These are phyloP conservation scores for Penicillium parvum DNA, from an alignment of 495 filamentous ascomycete genomes.

Conservation along the genomic window DNA sequence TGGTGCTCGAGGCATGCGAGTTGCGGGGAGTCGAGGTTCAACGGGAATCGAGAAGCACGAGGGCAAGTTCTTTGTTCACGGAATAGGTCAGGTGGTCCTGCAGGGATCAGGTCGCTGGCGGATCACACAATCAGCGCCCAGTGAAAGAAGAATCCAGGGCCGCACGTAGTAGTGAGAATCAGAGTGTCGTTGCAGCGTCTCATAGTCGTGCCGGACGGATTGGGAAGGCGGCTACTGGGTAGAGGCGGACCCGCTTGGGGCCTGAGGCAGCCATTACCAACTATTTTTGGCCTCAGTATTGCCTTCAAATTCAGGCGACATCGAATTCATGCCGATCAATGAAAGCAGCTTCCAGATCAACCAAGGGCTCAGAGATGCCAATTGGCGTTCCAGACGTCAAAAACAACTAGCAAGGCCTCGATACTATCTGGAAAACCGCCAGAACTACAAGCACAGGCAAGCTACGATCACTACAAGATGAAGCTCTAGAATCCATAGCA, in stretches of 20 bases:
- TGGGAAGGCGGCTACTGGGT: constrained; percentile 20
- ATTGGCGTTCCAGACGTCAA: too few relatives aligned
- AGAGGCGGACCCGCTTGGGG: not conserved
- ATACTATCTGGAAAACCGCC: too few relatives aligned
- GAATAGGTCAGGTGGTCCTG: not conserved
- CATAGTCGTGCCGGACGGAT: constrained; percentile 24
- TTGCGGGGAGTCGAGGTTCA: constrained; percentile 15
- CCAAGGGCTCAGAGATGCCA: too few relatives aligned
- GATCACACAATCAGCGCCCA: not conserved
- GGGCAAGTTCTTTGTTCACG: constrained; percentile 2
- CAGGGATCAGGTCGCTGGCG: too few relatives aligned
- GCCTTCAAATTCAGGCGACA: not conserved
- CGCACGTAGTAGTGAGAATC: constrained; percentile 3
- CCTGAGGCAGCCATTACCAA: constrained; percentile 14
- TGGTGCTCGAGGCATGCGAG: constrained; percentile 14
- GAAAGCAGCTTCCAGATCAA: too few relatives aligned
- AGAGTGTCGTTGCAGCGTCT: constrained; percentile 15
- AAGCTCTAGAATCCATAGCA: constrained; percentile 12
- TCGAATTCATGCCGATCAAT: too few relatives aligned
- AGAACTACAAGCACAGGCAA: too few relatives aligned
- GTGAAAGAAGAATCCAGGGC: not conserved
- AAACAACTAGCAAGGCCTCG: too few relatives aligned
- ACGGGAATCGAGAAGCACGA: constrained; percentile 1
- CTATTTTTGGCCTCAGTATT: constrained; percentile 21
- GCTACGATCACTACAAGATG: too few relatives aligned